Evolutionary conservation across 257 asterid genomes (phyloP).

Genomic region (Solanum neorickii): DNA sequence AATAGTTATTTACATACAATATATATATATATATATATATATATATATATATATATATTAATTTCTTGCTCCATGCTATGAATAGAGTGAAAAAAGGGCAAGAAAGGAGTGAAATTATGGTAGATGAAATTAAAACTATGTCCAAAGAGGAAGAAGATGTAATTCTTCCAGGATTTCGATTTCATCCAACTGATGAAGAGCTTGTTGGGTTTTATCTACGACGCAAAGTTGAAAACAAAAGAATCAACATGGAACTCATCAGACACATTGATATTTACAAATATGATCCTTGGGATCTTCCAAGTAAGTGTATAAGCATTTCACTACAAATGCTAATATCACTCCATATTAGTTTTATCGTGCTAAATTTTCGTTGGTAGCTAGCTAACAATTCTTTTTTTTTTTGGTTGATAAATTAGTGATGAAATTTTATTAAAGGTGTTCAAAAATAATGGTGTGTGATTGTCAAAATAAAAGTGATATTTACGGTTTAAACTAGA

Average conservation of each 20-base stretch:
- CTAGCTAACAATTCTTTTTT: background rate
- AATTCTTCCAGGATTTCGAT: background rate
- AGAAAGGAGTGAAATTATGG: background rate
- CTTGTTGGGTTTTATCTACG: slow-evolving; percentile 1
- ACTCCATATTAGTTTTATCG: background rate
- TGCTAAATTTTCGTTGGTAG: background rate
- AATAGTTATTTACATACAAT: background rate
- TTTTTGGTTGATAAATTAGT: background rate
- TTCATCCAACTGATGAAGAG: slow-evolving; percentile 3
- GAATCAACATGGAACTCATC: background rate
- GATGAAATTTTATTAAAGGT: background rate
- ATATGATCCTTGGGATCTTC: background rate
- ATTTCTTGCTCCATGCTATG: background rate
- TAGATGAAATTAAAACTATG: background rate
- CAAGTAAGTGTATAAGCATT: background rate
- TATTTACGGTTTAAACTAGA: too few relatives aligned
- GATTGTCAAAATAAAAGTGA: too few relatives aligned
- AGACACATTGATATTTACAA: background rate
- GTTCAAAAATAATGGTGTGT: too few relatives aligned
- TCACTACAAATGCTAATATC: background rate
- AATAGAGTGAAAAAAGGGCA: background rate
- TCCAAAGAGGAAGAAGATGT: background rate
- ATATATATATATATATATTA: background rate
- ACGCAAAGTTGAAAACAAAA: background rate
- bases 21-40: too few relatives aligned